A percentile compares a stretch with the other conserved stretches of the same genome.
These are phyloP conservation scores for Ganoderma leucocontextum DNA, from an alignment of 1,284 basidiomycete genomes.

Conservation along the genomic window DNA sequence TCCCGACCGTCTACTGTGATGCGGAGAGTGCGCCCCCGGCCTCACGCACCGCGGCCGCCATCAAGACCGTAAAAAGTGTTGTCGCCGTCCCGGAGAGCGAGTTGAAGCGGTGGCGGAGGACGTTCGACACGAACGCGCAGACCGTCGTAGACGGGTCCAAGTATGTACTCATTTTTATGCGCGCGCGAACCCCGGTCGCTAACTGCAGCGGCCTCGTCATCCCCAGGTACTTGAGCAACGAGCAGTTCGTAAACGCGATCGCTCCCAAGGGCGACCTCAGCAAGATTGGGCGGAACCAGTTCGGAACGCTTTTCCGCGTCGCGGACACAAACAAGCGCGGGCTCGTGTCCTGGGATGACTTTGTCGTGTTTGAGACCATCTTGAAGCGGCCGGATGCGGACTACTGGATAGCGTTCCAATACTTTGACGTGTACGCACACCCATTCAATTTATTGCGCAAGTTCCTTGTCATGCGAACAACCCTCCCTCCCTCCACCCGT, in stretches of 20 bases:
- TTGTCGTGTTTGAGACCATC: conserved; percentile 91
- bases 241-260: conserved; percentile 93
- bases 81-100: conserved; percentile 83
- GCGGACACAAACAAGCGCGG: conserved; percentile 84
- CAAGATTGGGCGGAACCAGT: conserved; percentile 87
- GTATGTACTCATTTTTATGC: conserved; percentile 56
- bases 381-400: conserved; percentile 92
- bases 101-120: conserved; percentile 85
- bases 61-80: conserved; percentile 70
- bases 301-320: conserved; percentile 88
- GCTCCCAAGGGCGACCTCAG: conserved; percentile 85
- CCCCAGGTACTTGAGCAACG: conserved; percentile 78
- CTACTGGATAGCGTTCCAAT: conserved; percentile 96
- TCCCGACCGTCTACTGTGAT: conserved; percentile 64
- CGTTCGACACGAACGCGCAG: conserved; percentile 85
- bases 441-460: conserved; percentile 1
- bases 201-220: not conserved
- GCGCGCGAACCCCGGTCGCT: not conserved
- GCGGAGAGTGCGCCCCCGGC: conserved; percentile 38
- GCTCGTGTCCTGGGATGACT: conserved; percentile 92
- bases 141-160: conserved; percentile 77
- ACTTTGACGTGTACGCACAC: conserved; percentile 86
- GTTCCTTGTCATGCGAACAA: conserved; percentile 24
- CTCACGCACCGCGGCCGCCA: conserved; percentile 55
- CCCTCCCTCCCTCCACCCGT: not conserved